Percentiles rank a stretch among this genome's conserved stretches.
phyloP scores from a whole-genome alignment of 768 basidiomycete species.

The Tricholoma furcatifolium region DNA sequence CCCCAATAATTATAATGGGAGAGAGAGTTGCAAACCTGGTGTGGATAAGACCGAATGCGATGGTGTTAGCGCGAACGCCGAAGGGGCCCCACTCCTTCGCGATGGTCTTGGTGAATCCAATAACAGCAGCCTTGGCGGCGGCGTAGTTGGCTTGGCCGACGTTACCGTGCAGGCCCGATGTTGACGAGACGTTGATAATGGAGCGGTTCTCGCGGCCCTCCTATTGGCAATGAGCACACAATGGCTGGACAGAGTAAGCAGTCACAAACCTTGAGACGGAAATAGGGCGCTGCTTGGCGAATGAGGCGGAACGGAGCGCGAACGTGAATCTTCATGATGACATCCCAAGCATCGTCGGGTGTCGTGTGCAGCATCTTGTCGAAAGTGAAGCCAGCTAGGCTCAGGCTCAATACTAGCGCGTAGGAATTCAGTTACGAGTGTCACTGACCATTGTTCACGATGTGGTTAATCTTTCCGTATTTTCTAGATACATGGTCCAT shows the following conservation, averaged over 20 bases:
- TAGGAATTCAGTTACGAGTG: background rate
- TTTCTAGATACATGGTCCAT: constrained; percentile 38
- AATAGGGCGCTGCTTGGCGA: constrained; percentile 80
- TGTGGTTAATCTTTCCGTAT: constrained; percentile 85
- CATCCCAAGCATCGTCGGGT: constrained; percentile 77
- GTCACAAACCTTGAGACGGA: constrained; percentile 65
- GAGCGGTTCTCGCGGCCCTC: constrained; percentile 65
- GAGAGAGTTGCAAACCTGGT: constrained; percentile 51
- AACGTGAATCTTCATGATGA: constrained; percentile 84
- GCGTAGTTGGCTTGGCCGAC: constrained; percentile 86
- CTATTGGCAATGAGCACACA: constrained; percentile 31
- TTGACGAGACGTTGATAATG: constrained; percentile 81
- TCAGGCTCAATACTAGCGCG: background rate
- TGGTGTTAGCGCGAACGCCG: constrained; percentile 78
- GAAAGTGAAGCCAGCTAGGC: constrained; percentile 69
- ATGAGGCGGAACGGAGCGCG: constrained; percentile 85
- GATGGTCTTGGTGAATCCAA: constrained; percentile 82
- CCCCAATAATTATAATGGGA: background rate
- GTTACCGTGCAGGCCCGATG: constrained; percentile 82
- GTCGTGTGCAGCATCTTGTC: constrained; percentile 90
- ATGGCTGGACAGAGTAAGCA: background rate
- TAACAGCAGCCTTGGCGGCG: constrained; percentile 73
- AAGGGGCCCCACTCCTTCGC: constrained; percentile 87
- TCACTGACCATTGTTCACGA: constrained; percentile 73
- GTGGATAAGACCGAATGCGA: constrained; percentile 77